Percentiles rank a stretch among this genome's conserved stretches.
Conservation (phyloP, 2,329 filamentous ascomycete genomes). For the Beauveria brongniartii region DNA sequence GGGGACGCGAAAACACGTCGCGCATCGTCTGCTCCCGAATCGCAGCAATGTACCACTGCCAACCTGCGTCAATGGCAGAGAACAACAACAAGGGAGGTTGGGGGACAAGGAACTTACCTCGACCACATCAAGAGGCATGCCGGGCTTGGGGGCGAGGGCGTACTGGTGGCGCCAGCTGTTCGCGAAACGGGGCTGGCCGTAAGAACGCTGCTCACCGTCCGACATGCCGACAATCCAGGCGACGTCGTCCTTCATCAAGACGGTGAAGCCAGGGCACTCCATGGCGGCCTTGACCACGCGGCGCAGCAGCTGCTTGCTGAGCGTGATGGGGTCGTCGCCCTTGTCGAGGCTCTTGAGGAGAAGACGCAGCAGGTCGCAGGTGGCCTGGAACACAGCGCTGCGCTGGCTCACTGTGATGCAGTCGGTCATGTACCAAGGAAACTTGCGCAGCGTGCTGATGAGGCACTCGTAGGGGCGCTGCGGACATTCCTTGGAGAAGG, state of each 20-base stretch:
- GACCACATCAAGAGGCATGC: constrained; percentile 42
- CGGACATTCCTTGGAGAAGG: constrained; percentile 51
- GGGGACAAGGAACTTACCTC: constrained; percentile 34
- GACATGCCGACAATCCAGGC: constrained; percentile 32
- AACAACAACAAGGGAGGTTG: neutral
- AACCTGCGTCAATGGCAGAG: neutral
- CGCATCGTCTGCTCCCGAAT: constrained; percentile 45
- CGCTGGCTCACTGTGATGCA: constrained; percentile 52
- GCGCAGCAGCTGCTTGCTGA: constrained; percentile 45
- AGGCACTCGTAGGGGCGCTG: constrained; percentile 59
- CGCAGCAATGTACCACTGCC: constrained; percentile 48
- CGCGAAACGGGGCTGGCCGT: constrained; percentile 41
- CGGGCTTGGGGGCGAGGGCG: constrained; percentile 41
- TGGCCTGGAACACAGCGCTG: constrained; percentile 41
- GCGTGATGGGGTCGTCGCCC: constrained; percentile 30
- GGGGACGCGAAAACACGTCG: constrained; percentile 29
- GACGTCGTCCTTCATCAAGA: constrained; percentile 53
- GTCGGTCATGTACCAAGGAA: constrained; percentile 53
- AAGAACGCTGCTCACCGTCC: constrained; percentile 27
- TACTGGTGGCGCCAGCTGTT: constrained; percentile 45
- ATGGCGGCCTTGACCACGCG: constrained; percentile 46
- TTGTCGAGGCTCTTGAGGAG: constrained; percentile 35
- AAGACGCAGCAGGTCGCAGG: constrained; percentile 38
- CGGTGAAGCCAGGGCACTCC: constrained; percentile 52
- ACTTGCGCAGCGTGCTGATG: constrained; percentile 54